Evolutionary conservation across 176 grass and related monocot genomes (phyloP).

Genomic region (Poa annua): DNA sequence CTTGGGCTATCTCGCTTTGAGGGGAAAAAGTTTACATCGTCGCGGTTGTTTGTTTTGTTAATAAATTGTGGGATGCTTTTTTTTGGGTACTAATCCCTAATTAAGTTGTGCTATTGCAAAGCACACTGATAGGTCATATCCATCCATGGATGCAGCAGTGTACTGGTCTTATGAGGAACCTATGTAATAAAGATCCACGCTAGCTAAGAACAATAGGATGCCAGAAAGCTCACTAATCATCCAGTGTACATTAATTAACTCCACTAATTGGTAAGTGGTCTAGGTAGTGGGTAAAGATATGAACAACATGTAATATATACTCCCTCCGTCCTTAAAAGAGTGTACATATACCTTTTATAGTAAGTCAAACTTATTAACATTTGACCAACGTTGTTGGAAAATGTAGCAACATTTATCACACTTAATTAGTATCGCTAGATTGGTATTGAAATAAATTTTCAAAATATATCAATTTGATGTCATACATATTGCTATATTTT

Average conservation of each 20-base stretch:
- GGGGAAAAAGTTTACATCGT: too few species aligned
- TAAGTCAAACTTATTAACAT: too few species aligned
- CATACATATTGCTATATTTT: too few species aligned
- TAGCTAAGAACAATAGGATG: neutral
- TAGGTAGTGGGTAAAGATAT: conserved; percentile 33
- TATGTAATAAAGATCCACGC: neutral
- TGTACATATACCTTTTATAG: too few species aligned
- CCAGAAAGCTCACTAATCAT: neutral
- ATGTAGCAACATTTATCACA: too few species aligned
- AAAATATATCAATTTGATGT: too few species aligned
- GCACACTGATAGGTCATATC: neutral
- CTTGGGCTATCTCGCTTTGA: too few species aligned
- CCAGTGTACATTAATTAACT: conserved; percentile 4
- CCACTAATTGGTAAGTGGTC: conserved; percentile 1
- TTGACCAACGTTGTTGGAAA: too few species aligned
- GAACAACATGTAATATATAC: neutral
- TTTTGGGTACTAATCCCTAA: neutral
- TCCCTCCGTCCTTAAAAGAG: too few species aligned
- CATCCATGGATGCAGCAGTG: neutral
- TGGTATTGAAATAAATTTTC: too few species aligned
- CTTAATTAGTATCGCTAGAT: too few species aligned
- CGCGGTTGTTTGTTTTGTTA: neutral
- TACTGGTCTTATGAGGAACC: neutral
- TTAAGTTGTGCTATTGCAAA: neutral
- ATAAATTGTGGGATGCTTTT: neutral